Conservation (phyloP, 768 basidiomycete genomes). For the Collybiopsis confluens region DNA sequence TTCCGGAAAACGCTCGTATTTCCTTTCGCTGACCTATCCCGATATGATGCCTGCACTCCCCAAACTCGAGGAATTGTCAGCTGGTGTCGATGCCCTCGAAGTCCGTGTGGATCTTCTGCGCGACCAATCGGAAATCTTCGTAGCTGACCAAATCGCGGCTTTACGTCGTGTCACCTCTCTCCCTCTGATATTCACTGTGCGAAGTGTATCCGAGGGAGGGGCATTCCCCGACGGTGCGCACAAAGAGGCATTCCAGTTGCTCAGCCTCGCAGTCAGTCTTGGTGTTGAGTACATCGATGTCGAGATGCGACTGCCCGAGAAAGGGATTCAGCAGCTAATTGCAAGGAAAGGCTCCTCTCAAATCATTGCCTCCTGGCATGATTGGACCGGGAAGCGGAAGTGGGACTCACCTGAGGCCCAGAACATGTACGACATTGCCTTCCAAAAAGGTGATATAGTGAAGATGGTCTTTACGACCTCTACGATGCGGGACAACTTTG, state of each 20-base stretch:
- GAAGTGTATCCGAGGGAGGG: conserved; percentile 87
- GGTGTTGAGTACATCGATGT: conserved; percentile 94
- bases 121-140: conserved; percentile 48
- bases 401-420: conserved; percentile 71
- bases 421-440: conserved; percentile 66
- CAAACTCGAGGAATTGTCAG: conserved; percentile 65
- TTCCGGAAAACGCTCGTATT: conserved; percentile 71
- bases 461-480: conserved; percentile 90
- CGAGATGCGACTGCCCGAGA: conserved; percentile 73
- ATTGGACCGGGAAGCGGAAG: conserved; percentile 80
- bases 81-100: conserved; percentile 90
- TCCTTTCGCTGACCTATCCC: conserved; percentile 90
- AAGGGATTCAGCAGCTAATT: conserved; percentile 54
- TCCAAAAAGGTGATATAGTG: conserved; percentile 76
- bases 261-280: conserved; percentile 72
- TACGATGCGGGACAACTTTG: conserved; percentile 71
- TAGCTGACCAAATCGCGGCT: conserved; percentile 74
- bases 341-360: conserved; percentile 65
- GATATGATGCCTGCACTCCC: conserved; percentile 70
- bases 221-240: conserved; percentile 78
- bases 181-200: conserved; percentile 89
- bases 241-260: conserved; percentile 68
- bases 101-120: conserved; percentile 89
- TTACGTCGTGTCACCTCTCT: conserved; percentile 73
- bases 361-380: conserved; percentile 93